Conservation (phyloP, 306 rosid species). For the Lathyrus oleraceus region DNA sequence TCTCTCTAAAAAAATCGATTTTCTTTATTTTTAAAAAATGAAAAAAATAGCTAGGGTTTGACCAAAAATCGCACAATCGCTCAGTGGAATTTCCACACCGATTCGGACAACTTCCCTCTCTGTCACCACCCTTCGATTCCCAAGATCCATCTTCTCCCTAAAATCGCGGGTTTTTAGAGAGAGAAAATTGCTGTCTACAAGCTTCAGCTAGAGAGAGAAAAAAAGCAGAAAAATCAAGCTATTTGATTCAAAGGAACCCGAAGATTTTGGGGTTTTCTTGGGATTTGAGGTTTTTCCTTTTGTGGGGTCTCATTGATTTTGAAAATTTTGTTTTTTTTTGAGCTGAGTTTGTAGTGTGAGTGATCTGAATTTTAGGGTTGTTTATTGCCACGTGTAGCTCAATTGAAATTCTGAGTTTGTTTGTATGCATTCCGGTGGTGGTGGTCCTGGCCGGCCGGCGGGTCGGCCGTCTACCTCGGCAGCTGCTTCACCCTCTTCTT, state of each 20-base stretch:
- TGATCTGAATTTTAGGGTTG: slow-evolving; percentile 44
- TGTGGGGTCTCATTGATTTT: slow-evolving; percentile 36
- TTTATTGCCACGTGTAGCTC: background rate
- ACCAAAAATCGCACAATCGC: slow-evolving; percentile 56
- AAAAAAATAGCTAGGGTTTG: slow-evolving; percentile 61
- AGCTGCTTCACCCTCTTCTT: slow-evolving; percentile 89
- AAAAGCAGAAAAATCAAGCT: slow-evolving; percentile 21
- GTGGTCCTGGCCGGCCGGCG: slow-evolving; percentile 81
- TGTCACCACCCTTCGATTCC: slow-evolving; percentile 4
- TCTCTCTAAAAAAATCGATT: background rate
- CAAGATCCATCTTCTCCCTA: slow-evolving; percentile 46
- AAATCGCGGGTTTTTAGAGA: slow-evolving; percentile 51
- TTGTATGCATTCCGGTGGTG: slow-evolving; percentile 89
- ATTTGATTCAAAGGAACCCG: slow-evolving; percentile 49
- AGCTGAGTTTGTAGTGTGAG: slow-evolving; percentile 22
- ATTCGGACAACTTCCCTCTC: slow-evolving; percentile 58
- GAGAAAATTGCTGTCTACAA: slow-evolving; percentile 38
- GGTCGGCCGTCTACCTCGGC: slow-evolving; percentile 80
- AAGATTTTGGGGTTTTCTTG: slow-evolving; percentile 38
- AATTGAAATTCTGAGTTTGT: slow-evolving; percentile 40
- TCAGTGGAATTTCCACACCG: slow-evolving; percentile 56
- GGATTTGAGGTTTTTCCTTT: slow-evolving; percentile 44
- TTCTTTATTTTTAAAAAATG: background rate
- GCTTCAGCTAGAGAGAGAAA: slow-evolving; percentile 8
- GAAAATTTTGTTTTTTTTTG: background rate